Evolutionary conservation across 2,329 filamentous ascomycete genomes (phyloP).

Genomic region (Fusarium torulosum): DNA sequence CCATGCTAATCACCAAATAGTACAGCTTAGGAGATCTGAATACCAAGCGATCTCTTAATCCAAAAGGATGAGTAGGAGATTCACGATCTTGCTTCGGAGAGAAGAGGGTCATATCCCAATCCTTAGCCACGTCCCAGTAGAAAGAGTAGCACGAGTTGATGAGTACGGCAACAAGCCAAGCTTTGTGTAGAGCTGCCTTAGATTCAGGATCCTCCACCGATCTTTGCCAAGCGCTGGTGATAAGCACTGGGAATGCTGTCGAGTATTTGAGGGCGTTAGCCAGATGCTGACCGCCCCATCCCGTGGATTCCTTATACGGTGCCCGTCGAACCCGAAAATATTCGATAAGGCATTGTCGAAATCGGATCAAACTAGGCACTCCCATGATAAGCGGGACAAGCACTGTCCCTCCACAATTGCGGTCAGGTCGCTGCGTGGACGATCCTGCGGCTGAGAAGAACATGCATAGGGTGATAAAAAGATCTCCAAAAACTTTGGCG

Average conservation of each 20-base stretch:
- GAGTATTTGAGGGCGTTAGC: conserved; percentile 96
- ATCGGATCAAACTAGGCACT: conserved; percentile 84
- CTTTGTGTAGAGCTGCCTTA: conserved; percentile 61
- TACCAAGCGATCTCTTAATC: conserved; percentile 78
- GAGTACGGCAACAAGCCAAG: conserved; percentile 79
- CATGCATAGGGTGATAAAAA: conserved; percentile 93
- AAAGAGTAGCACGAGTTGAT: conserved; percentile 95
- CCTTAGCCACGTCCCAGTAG: conserved; percentile 96
- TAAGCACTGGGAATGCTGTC: conserved; percentile 92
- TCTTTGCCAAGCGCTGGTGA: conserved; percentile 81
- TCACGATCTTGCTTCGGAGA: conserved; percentile 68
- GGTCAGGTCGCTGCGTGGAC: conserved; percentile 84
- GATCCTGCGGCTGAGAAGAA: conserved; percentile 78
- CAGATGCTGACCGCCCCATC: conserved; percentile 87
- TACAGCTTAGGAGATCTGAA: conserved; percentile 82
- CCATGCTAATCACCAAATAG: conserved; percentile 82
- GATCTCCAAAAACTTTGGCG: conserved; percentile 88
- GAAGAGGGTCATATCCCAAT: conserved; percentile 95
- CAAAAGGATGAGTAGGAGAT: conserved; percentile 77
- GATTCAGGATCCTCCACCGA: conserved; percentile 61
- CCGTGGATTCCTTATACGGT: conserved; percentile 67
- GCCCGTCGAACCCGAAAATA: conserved; percentile 77
- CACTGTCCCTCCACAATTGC: conserved; percentile 81
- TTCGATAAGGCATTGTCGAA: conserved; percentile 93
- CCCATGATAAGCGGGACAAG: conserved; percentile 88